These are phyloP conservation scores for Arthromyces matolae DNA, from an alignment of 768 basidiomycete genomes.

Conservation along the genomic window DNA sequence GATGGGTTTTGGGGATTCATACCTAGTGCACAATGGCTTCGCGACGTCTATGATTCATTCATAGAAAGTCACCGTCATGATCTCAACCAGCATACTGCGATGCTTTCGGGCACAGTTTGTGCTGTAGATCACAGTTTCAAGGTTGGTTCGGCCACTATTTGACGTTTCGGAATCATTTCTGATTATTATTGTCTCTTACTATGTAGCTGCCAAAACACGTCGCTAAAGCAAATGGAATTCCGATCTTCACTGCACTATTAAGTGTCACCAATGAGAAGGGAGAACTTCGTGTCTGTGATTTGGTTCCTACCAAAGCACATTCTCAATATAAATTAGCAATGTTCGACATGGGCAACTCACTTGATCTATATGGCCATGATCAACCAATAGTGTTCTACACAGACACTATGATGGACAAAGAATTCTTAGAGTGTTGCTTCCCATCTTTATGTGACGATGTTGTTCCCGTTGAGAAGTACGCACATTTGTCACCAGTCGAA, in stretches of 20 bases:
- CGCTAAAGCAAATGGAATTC: background rate
- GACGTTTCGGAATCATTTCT: background rate
- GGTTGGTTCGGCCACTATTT: constrained; percentile 12
- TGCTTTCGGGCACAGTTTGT: constrained; percentile 17
- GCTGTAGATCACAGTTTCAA: constrained; percentile 22
- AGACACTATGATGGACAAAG: constrained; percentile 17
- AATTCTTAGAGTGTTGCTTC: constrained; percentile 19
- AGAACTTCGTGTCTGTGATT: constrained; percentile 7
- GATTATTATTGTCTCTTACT: background rate
- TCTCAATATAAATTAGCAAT: constrained; percentile 23
- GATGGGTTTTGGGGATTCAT: constrained; percentile 17
- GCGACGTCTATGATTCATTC: constrained; percentile 5
- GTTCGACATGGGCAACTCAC: constrained; percentile 10
- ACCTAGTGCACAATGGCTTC: background rate
- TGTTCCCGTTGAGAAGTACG: constrained; percentile 22
- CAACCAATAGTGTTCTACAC: constrained; percentile 15
- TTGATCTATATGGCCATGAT: constrained; percentile 15
- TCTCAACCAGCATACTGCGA: constrained; percentile 25
- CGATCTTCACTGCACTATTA: background rate
- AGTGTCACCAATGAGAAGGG: background rate
- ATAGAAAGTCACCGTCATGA: constrained; percentile 18
- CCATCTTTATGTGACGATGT: constrained; percentile 21
- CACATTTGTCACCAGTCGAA: constrained; percentile 9
- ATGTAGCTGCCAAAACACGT: background rate
- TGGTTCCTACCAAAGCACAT: constrained; percentile 30